Conservation (phyloP, 179 eudicot species). For the Patellifolia procumbens region DNA sequence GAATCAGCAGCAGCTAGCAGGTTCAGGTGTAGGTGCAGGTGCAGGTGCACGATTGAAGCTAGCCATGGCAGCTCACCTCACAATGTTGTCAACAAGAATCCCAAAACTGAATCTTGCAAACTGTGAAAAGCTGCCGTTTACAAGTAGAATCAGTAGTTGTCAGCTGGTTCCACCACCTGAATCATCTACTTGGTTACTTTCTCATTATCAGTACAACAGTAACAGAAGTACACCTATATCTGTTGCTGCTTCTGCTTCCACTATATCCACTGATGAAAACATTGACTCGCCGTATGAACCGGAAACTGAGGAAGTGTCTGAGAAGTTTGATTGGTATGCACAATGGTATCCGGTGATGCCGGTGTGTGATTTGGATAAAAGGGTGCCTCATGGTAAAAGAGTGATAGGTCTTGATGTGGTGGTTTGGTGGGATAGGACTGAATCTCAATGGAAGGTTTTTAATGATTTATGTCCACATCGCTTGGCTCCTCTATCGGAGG, state of each 20-base stretch:
- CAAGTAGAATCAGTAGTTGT: not conserved
- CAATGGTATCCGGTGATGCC: slow-evolving; percentile 82
- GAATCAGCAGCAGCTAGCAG: not conserved
- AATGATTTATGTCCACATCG: slow-evolving; percentile 78
- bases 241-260: slow-evolving; percentile 37
- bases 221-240: slow-evolving; percentile 26
- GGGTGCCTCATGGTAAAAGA: slow-evolving; percentile 60
- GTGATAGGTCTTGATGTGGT: slow-evolving; percentile 73
- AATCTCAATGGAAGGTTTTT: slow-evolving; percentile 80
- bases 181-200: not conserved
- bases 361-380: slow-evolving; percentile 67
- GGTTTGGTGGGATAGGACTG: slow-evolving; percentile 72
- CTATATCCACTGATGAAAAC: slow-evolving; percentile 29
- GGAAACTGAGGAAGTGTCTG: slow-evolving; percentile 19
- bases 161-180: not conserved
- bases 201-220: not conserved
- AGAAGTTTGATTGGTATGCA: slow-evolving; percentile 67
- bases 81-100: slow-evolving; percentile 14
- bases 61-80: slow-evolving; percentile 24
- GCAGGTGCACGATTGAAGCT: not conserved
- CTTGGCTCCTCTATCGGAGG: slow-evolving; percentile 81
- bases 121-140: not conserved
- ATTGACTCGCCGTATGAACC: slow-evolving; percentile 12
- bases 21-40: too few relatives aligned
- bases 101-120: not conserved